Conservation (phyloP, 108 stramenopile genomes). For the Nitzschia inconspicua region DNA sequence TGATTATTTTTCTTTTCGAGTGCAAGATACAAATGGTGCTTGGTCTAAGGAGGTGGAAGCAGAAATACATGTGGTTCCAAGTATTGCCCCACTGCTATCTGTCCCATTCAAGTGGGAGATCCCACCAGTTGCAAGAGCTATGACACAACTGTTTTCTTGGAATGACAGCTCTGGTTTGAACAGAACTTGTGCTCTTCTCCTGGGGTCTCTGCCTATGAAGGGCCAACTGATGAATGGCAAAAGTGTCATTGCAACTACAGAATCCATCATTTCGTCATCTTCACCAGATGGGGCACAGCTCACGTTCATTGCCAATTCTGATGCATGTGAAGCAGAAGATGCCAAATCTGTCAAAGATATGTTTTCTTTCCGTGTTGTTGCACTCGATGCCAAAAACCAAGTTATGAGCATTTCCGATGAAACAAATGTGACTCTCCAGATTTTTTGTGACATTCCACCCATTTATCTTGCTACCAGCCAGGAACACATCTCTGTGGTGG, state of each 20-base stretch:
- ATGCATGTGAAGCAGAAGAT: constrained; percentile 3
- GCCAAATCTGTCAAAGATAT: background rate
- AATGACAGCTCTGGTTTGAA: constrained; percentile 20
- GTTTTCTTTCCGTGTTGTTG: constrained; percentile 24
- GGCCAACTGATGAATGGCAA: background rate
- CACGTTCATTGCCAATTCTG: background rate
- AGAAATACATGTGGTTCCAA: constrained; percentile 15
- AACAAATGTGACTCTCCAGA: background rate
- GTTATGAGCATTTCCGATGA: constrained; percentile 24
- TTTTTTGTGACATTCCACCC: constrained; percentile 5
- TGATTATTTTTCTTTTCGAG: constrained; percentile 41
- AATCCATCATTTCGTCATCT: too few species aligned
- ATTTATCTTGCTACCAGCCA: background rate
- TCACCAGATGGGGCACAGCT: background rate
- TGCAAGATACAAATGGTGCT: constrained; percentile 25
- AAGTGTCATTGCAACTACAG: too few species aligned
- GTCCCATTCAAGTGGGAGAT: too few species aligned
- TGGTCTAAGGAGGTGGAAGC: constrained; percentile 33
- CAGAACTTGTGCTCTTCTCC: constrained; percentile 17
- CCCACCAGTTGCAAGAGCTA: too few species aligned
- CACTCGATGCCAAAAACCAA: constrained; percentile 5
- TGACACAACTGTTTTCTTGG: too few species aligned
- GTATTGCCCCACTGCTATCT: constrained; percentile 4
- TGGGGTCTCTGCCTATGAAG: constrained; percentile 11
- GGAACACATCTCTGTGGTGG: background rate